phyloP scores from a whole-genome alignment of 148 eudicot genomes.

The Vaccinium myrtillus region DNA sequence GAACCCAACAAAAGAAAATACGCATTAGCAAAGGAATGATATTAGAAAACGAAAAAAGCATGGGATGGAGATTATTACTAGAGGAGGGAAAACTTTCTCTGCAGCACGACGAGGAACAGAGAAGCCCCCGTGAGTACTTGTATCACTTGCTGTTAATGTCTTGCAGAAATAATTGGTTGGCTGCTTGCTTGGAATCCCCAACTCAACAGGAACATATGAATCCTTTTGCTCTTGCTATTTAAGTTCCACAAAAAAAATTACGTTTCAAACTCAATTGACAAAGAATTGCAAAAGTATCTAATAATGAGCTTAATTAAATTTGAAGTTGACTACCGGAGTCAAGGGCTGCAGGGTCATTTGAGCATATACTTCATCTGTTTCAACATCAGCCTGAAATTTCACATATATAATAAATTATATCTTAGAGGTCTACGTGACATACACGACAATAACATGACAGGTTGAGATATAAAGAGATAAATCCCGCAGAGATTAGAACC shows the following conservation, averaged over 20 bases:
- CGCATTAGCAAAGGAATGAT: not conserved
- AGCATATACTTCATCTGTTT: slow-evolving; percentile 97
- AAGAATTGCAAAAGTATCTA: slow-evolving; percentile 7
- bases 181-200: slow-evolving; percentile 90
- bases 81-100: slow-evolving; percentile 97
- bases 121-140: slow-evolving; percentile 98
- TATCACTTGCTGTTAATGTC: slow-evolving; percentile 96
- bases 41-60: not conserved
- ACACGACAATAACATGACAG: not conserved
- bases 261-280: not conserved
- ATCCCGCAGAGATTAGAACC: slow-evolving; percentile 33
- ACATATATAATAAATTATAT: not conserved
- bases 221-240: slow-evolving; percentile 96
- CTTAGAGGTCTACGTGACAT: not conserved
- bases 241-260: slow-evolving; percentile 14
- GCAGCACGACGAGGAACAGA: slow-evolving; percentile 99
- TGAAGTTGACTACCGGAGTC: slow-evolving; percentile 44
- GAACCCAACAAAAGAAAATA: slow-evolving; percentile 8
- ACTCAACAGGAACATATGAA: slow-evolving; percentile 83
- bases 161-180: slow-evolving; percentile 98
- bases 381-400: slow-evolving; percentile 82
- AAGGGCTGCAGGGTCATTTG: slow-evolving; percentile 83
- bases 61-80: slow-evolving; percentile 46
- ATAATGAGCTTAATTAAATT: not conserved
- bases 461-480: not conserved